phyloP scores from a whole-genome alignment of 306 rosid genomes.

The Ochetophila trinervis region DNA sequence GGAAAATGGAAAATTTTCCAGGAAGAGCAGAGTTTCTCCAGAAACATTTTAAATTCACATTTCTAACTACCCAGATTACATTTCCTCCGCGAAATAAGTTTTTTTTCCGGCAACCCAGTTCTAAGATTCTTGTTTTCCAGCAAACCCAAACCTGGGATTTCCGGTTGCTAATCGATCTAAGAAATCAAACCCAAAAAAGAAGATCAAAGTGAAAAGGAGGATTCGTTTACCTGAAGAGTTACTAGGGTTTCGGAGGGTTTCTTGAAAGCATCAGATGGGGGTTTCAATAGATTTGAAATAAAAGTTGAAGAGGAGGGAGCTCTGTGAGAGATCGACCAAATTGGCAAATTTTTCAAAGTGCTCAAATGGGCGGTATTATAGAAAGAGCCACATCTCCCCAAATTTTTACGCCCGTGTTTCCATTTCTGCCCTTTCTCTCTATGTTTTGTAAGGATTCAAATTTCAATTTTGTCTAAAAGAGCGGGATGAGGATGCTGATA shows the following conservation, averaged over 20 bases:
- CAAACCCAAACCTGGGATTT: neutral
- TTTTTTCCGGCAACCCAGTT: neutral
- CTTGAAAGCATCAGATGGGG: neutral
- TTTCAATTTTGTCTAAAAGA: constrained; percentile 18
- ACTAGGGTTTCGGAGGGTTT: constrained; percentile 12
- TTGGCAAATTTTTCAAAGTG: constrained; percentile 41
- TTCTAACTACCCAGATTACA: neutral
- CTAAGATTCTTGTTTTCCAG: neutral
- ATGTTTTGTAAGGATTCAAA: neutral
- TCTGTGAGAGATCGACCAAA: constrained; percentile 23
- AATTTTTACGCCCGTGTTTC: constrained; percentile 1
- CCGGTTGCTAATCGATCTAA: neutral
- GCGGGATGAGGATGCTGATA: constrained; percentile 19
- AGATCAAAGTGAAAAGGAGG: neutral
- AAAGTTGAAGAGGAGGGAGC: constrained; percentile 5
- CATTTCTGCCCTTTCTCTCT: neutral
- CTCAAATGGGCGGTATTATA: constrained; percentile 41
- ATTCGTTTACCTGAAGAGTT: constrained; percentile 8
- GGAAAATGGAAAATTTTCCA: neutral
- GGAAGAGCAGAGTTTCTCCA: neutral
- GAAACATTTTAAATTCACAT: neutral
- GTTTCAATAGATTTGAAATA: neutral
- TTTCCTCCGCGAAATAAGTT: neutral
- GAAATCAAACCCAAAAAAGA: neutral
- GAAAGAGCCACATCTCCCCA: neutral